Conservation (phyloP, 345 rosid species). For the Hirschfeldia incana region DNA sequence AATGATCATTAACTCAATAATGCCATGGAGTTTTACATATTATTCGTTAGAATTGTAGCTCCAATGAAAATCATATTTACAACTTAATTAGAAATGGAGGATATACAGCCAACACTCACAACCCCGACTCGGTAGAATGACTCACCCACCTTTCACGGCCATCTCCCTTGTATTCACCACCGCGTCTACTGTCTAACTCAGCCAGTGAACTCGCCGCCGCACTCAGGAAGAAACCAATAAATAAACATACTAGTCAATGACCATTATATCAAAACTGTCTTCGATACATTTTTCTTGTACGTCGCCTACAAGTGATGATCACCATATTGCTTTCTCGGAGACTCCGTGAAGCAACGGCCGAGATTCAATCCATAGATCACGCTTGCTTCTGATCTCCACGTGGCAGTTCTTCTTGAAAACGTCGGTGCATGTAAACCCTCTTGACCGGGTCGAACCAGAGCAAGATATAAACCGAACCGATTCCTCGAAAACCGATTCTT, state of each 20-base stretch:
- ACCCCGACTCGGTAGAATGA: slow-evolving; percentile 50
- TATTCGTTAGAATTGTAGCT: not conserved
- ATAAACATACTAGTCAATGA: not conserved
- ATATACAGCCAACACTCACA: slow-evolving; percentile 17
- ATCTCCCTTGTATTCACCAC: slow-evolving; percentile 44
- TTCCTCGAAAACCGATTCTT: slow-evolving; percentile 79
- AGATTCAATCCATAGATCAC: slow-evolving; percentile 69
- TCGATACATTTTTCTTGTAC: not conserved
- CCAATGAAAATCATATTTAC: slow-evolving; percentile 7
- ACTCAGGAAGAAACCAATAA: slow-evolving; percentile 10
- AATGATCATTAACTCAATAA: not conserved
- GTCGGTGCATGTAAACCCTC: slow-evolving; percentile 50
- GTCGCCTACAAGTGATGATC: not conserved
- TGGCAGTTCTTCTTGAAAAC: slow-evolving; percentile 63
- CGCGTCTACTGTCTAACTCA: slow-evolving; percentile 10
- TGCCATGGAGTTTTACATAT: not conserved
- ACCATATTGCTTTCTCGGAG: slow-evolving; percentile 56
- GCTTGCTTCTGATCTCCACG: slow-evolving; percentile 46
- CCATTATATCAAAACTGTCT: slow-evolving; percentile 31
- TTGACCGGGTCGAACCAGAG: slow-evolving; percentile 51
- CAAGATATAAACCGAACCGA: slow-evolving; percentile 62
- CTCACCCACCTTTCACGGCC: slow-evolving; percentile 51
- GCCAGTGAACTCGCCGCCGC: slow-evolving; percentile 23
- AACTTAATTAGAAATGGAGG: slow-evolving; percentile 14
- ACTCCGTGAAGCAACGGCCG: slow-evolving; percentile 72